These are phyloP conservation scores for Macrolepiota albuminosa DNA, from an alignment of 768 basidiomycete genomes.

Conservation along the genomic window DNA sequence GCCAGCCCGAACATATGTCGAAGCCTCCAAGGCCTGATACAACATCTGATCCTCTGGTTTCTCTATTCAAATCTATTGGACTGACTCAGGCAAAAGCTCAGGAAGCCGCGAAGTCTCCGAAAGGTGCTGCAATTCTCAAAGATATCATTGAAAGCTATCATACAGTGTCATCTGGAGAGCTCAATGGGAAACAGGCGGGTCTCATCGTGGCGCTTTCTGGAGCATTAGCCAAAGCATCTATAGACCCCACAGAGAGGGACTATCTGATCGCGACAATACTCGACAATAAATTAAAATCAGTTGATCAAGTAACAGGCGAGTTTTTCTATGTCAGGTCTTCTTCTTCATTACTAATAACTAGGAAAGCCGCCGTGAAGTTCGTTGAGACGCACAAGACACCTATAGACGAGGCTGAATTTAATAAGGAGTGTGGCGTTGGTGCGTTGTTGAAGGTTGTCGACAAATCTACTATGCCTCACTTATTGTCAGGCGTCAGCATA, in stretches of 20 bases:
- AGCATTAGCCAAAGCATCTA: slow-evolving; percentile 48
- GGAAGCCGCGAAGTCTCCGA: slow-evolving; percentile 78
- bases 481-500: slow-evolving; percentile 69
- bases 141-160: slow-evolving; percentile 59
- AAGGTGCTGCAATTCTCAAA: slow-evolving; percentile 66
- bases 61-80: slow-evolving; percentile 73
- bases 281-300: slow-evolving; percentile 67
- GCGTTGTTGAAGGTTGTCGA: slow-evolving; percentile 22
- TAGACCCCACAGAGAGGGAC: slow-evolving; percentile 50
- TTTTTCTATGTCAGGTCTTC: slow-evolving; percentile 1
- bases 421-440: slow-evolving; percentile 86
- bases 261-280: slow-evolving; percentile 67
- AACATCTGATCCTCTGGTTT: slow-evolving; percentile 26
- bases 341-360: background rate
- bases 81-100: slow-evolving; percentile 71
- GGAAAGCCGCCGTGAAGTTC: slow-evolving; percentile 71
- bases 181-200: slow-evolving; percentile 76
- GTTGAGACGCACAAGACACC: slow-evolving; percentile 56
- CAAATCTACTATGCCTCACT: slow-evolving; percentile 1
- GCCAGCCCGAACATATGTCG: slow-evolving; percentile 17
- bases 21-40: slow-evolving; percentile 23
- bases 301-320: slow-evolving; percentile 86
- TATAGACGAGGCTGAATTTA: slow-evolving; percentile 65
- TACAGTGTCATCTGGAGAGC: slow-evolving; percentile 35
- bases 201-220: slow-evolving; percentile 66